phyloP scores from a whole-genome alignment of 129 eudicot genomes.

The Tagetes erecta region DNA sequence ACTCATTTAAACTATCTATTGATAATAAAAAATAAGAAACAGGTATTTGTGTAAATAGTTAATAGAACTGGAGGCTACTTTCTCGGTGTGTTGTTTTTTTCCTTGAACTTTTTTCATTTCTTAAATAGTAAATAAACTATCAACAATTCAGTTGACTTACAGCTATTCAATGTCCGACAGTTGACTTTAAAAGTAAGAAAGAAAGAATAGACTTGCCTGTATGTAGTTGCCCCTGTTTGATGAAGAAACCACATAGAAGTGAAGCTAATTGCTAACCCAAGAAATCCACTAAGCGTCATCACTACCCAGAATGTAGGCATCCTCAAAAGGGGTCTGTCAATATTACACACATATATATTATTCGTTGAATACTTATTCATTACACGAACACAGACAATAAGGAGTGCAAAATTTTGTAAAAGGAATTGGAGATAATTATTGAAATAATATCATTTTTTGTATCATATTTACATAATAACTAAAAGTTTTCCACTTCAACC shows the following conservation, averaged over 20 bases:
- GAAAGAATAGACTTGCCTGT: conserved; percentile 58
- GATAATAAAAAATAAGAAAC: not conserved
- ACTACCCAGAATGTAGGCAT: conserved; percentile 93
- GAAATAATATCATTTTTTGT: not conserved
- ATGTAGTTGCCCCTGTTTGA: conserved; percentile 97
- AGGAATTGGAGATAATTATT: not conserved
- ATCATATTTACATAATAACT: not conserved
- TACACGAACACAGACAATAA: not conserved
- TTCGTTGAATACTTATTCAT: not conserved
- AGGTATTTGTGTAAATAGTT: not conserved
- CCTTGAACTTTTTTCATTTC: too few species aligned
- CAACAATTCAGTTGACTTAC: not conserved
- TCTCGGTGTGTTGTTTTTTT: too few species aligned
- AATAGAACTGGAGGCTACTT: not conserved
- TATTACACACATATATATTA: conserved; percentile 17
- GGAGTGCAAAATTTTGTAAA: not conserved
- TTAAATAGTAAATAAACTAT: too few species aligned
- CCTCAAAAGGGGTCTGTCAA: conserved; percentile 76
- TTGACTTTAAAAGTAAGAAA: not conserved
- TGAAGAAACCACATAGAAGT: conserved; percentile 99
- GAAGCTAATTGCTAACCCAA: conserved; percentile 97
- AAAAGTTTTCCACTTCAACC: not conserved
- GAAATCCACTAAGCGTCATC: conserved; percentile 87
- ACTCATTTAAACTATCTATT: not conserved
- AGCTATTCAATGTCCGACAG: not conserved